phyloP scores from a whole-genome alignment of 257 asterid species.

The Lavandula angustifolia region DNA sequence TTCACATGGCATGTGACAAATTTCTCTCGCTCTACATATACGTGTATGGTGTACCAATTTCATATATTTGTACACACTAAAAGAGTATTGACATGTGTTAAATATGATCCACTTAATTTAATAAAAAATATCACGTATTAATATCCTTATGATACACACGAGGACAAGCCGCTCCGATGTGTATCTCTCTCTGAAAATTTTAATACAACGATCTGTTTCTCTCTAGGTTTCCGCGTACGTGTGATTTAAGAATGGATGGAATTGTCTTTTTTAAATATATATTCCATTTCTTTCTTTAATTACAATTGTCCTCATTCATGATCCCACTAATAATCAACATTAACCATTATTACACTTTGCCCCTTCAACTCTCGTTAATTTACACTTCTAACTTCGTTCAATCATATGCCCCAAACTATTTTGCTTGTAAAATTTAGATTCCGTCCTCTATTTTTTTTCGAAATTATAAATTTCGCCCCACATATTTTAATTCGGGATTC shows the following conservation, averaged over 20 bases:
- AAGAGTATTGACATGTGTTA: too few relatives aligned
- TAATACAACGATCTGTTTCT: constrained; percentile 43
- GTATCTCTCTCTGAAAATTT: constrained; percentile 15
- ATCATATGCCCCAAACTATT: too few relatives aligned
- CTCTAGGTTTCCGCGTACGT: constrained; percentile 69
- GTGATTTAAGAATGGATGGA: constrained; percentile 65
- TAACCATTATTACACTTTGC: constrained; percentile 31
- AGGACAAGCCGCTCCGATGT: too few relatives aligned
- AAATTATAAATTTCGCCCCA: too few relatives aligned
- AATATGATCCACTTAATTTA: too few relatives aligned
- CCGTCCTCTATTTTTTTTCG: too few relatives aligned
- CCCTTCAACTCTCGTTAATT: constrained; percentile 18
- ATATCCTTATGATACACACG: too few relatives aligned
- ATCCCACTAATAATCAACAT: constrained; percentile 36
- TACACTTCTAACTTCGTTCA: too few relatives aligned
- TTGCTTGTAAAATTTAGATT: neutral
- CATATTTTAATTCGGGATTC: too few relatives aligned
- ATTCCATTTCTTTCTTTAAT: constrained; percentile 53
- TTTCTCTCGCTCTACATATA: constrained; percentile 10
- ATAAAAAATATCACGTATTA: too few relatives aligned
- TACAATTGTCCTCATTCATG: constrained; percentile 56
- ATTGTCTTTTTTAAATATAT: constrained; percentile 48
- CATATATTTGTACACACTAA: too few relatives aligned
- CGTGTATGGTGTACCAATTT: too few relatives aligned
- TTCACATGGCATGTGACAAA: constrained; percentile 91